Base-by-base conservation (phyloP, 192 early-diverging fungal genomes). In the Coemansia sp. region DNA sequence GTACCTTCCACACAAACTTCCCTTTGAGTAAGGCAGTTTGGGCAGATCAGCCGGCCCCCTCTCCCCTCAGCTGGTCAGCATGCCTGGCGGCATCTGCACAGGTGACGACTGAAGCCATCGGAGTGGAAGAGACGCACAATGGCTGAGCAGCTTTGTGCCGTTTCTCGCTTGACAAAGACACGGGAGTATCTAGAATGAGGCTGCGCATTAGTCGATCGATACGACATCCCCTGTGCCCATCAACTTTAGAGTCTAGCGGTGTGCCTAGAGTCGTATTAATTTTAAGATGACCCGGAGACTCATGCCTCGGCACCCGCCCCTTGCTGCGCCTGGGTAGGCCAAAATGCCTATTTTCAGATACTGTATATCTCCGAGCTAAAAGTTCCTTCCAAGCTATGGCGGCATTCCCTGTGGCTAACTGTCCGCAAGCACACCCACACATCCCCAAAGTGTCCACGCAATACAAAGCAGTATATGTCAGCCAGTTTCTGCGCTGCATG, bases 221-320 rank as follows among this genome's bases (percentile, higher is more conserved):
- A 26, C 50, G 11, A 24, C 24, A 24, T n/a, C 5, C 31, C 16
- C 16, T 31, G 14, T 56, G 28, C 31, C 33, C 33, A 18, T 28
- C 53, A n/a, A 34, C 50, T 53, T 13, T 18, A 4, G 28, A 13
- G 21, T 16, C 50, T 31, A 3, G 26, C 5, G 50, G 50, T 5
- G 48, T 55, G 53, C n/a, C 53, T n/a, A 34, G 53, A 34, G 53
- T 16, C 26, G 53, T 33, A 56, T 56, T 56, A 56, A 56, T 34
- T 34, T 34, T 16, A 9, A 18, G 13, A 34, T 56, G 33, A 7
- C 53, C 7, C 16, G 53, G 53, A 18, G 26, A 13, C 33, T 34
- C 28, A 16, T 28, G 48, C 48, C 48, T 51, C 48, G 48, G 24
- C 48, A 6, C 48, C 2, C 48, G 11, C 11, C 21, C 5, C 26